Conservation (phyloP, 148 eudicot genomes). For the Vaccinium corymbosum region DNA sequence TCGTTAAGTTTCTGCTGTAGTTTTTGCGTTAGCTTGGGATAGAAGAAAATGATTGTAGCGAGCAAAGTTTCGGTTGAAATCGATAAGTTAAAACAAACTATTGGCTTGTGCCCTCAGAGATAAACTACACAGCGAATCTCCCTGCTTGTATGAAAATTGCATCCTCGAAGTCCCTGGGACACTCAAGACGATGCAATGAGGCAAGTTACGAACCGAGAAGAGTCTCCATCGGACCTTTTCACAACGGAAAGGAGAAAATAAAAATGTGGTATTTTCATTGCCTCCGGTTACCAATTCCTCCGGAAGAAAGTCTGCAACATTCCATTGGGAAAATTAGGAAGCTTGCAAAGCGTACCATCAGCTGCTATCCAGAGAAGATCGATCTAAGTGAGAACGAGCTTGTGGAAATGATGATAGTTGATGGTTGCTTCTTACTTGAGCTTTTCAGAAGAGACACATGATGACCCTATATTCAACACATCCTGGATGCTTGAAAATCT, state of each 20-base stretch:
- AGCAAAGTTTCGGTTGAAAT: background rate
- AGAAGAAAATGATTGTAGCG: background rate
- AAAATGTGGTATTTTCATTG: background rate
- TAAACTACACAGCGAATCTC: background rate
- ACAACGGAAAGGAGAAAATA: background rate
- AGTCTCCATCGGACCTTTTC: background rate
- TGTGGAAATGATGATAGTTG: conserved; percentile 4
- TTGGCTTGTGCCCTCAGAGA: background rate
- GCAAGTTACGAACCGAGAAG: background rate
- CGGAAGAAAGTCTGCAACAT: background rate
- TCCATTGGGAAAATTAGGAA: background rate
- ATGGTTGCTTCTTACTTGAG: conserved; percentile 9
- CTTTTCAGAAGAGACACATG: background rate
- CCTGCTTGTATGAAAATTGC: background rate
- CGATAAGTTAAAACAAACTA: background rate
- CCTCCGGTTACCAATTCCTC: background rate
- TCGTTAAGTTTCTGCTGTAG: background rate
- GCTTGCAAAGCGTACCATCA: background rate
- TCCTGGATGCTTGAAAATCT: background rate
- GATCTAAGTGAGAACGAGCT: background rate
- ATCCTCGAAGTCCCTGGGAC: background rate
- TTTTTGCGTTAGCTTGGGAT: background rate
- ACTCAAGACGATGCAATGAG: background rate
- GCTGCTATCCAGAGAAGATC: background rate
- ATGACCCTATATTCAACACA: background rate